Percentiles rank a stretch among this genome's conserved stretches.
Evolutionary conservation across 2,329 filamentous ascomycete genomes (phyloP).

Genomic region (Penicillium sp.): DNA sequence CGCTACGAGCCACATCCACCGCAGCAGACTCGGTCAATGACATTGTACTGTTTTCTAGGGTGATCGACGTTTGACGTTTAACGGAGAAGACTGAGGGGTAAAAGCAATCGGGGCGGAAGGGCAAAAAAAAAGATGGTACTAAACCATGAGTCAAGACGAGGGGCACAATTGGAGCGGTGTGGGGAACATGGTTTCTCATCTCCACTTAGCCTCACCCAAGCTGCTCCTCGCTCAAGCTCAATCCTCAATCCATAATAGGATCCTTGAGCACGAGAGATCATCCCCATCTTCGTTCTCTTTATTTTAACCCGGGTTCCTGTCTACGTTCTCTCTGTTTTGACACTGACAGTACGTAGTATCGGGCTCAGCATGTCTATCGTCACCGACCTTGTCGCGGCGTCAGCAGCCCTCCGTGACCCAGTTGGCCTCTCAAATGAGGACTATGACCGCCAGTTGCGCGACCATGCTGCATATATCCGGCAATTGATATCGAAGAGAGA

Average conservation of each 20-base stretch:
- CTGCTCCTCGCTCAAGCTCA: not conserved
- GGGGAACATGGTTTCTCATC: not conserved
- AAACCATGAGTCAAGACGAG: constrained; percentile 8
- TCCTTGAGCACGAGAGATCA: not conserved
- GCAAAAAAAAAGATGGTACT: not conserved
- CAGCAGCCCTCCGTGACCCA: constrained; percentile 34
- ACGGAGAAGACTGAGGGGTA: not conserved
- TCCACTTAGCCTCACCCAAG: not conserved
- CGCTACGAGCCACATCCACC: constrained; percentile 71
- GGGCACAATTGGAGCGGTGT: constrained; percentile 8
- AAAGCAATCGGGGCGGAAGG: not conserved
- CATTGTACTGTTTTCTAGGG: constrained; percentile 55
- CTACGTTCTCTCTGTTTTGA: too few species aligned
- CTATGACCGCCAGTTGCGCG: constrained; percentile 47
- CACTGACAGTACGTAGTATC: not conserved
- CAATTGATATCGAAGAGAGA: constrained; percentile 36
- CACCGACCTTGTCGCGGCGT: constrained; percentile 14
- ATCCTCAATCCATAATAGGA: not conserved
- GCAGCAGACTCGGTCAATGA: constrained; percentile 86
- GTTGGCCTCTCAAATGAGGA: constrained; percentile 36
- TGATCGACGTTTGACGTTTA: not conserved
- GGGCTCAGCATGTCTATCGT: constrained; percentile 13
- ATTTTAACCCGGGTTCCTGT: too few species aligned
- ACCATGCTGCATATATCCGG: constrained; percentile 40
- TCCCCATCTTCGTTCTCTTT: not conserved